Base-by-base conservation (phyloP, 1,139 yeast genomes). In the Blastobotrys arbuscula region DNA sequence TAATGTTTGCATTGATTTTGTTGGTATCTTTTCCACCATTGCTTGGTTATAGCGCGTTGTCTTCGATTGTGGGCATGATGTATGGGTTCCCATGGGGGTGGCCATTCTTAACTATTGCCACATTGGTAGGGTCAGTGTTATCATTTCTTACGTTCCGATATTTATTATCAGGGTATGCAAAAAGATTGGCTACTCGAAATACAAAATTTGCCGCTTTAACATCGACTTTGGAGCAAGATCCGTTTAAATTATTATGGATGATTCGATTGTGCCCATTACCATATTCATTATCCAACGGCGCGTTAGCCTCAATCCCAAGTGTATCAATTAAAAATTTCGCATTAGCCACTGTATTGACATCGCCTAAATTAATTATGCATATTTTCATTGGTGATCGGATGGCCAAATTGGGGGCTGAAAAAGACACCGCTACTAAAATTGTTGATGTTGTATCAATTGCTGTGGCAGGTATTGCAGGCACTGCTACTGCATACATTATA, bases 201-300 rank as follows among this genome's bases (percentile, higher is more conserved):
- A 78, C 78, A 48, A 79, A 78, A 54, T 80, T 92, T 56, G 77
- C 82, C 55, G 90, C 96, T 1, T 77, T 92, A 56, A 76, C 89
- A 0, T 81, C 82, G 50, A 84, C 89, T 7, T 67, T 92, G 53
- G 82, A 81, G 49, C 73, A 76, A 45, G 84, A 82, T 53, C 82
- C 87, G 51, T 75, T 89, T 52, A 64, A 80, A 53, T 67, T 92
- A 39, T 68, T 92, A 48, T 76, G 83, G 49, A 73, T 90, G 63
- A 76, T 92, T 40, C 73, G 97, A 49, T 67, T 90, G 51, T 88
- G 97, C 58, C 98, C 98, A 0, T 76, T 90, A 59, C 97, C 98
- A 0, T 92, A 90, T 63, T 87, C 96, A 3, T 70, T 90, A 39
- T 84, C 95, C 0, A 92, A 92, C 61, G 97, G 97, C 3, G 97